Base-by-base conservation (phyloP, 1,284 basidiomycete genomes). In the Golubevia sp. region DNA sequence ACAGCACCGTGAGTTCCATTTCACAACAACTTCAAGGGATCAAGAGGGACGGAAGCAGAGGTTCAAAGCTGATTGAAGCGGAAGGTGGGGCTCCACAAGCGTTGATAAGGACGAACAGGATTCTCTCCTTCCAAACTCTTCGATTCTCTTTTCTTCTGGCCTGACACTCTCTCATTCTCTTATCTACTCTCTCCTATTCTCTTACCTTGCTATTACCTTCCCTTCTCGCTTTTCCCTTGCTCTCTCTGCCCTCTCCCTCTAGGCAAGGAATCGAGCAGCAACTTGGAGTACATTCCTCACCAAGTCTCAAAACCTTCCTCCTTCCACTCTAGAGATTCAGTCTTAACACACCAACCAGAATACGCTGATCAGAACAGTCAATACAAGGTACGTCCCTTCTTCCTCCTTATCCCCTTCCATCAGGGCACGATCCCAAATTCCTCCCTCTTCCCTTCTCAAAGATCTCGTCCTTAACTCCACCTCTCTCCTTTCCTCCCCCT, bases 281-380 rank as follows among this genome's bases (percentile, higher is more conserved):
- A 61, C 49, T 51, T 48, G 25, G 30, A 55, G 23, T 20, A 50
- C 24, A 49, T 34, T 15, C 55, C 58, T 30, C 23, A 30, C 38
- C 20, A 44, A 49, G 52, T 15, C 27, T n/a, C 53, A 3, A 25
- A 50, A 13, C 58, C 64, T 34, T 34, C 30, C 3, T 77, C 73
- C 11, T 77, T 77, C 67, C 73, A 77, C 64, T 75, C 73, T 20
- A 67, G 75, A 50, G 70, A 64, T 56, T 70, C 62, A 55, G 67
- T 66, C 18, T 59, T 63, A 24, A 57, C 58, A 20, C 67, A 63
- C 64, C 59, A 61, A 49, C 64, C 71, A 11, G 68, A 73, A 11
- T 74, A 77, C 50, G 67, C 66, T 20, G 66, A 69, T 58, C 68
- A 73, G 44, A 60, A 66, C 18, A 69, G 61, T 56, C 74, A 67